Evolutionary conservation across 1,284 basidiomycete species (phyloP), one percentile per base, ranked within the genome.

Genomic region (Malassezia japonica): DNA sequence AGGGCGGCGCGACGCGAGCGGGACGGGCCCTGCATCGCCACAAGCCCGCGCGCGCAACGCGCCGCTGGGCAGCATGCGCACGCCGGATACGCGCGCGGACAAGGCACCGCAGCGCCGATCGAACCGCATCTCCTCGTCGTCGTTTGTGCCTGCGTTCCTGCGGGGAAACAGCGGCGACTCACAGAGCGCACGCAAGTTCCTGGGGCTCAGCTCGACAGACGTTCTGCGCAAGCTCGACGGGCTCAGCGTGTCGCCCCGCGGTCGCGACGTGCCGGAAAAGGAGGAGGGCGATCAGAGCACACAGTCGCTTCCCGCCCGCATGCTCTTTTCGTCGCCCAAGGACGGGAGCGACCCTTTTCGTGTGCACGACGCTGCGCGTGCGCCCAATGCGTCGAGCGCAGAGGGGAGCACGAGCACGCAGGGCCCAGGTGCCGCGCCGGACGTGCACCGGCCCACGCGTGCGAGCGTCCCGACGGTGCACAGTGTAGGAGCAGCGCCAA

Each of bases 211-310:
- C 56, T 84, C 92, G 1, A 85, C 83, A 3, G 89, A 94, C 67
- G 88, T 88, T 4, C 78, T 98, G 42, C 82, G 91, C 48, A 94
- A 94, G 75, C 76, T 98, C 21, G 94, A 98, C 65, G 92, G 92
- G 1, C 74, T 96, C 24, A 32, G 24, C 23, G 34, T 25, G 15
- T 27, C 32, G 15, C 20, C 34, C 13, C 21, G 34, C 2, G 7
- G 6, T 5, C 4, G n/a, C 16, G 18, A 33, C 4, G 13, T 4
- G 15, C 20, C 24, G 24, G 10, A 21, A 9, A 15, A 32, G 29
- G 28, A 27, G 6, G 24, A 35, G 6, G 32, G 21, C 7, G 34
- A 46, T 27, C 40, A 42, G 23, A 42, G 28, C 40, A 42, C 28
- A n/a, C 40, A 23, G 40, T 42, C 40, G 13, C 40, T 42, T n/a